A percentile compares a stretch with the other conserved stretches of the same genome.
Conservation (phyloP, 495 filamentous ascomycete genomes). For the Penicillium cosmopolitanum region DNA sequence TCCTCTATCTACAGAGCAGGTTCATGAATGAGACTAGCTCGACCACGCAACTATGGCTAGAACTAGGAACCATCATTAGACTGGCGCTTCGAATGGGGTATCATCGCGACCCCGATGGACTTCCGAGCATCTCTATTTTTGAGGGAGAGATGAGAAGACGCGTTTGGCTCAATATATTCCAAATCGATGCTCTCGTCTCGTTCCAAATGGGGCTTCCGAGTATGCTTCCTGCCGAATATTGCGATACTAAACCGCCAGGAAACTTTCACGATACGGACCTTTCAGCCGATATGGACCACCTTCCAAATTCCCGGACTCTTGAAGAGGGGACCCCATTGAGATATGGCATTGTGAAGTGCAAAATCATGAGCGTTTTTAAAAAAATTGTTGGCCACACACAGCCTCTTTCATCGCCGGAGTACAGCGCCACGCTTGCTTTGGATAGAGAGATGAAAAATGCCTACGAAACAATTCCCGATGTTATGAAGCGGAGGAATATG, state of each 20-base stretch:
- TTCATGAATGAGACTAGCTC: slow-evolving; percentile 47
- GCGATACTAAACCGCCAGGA: slow-evolving; percentile 47
- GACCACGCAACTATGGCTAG: slow-evolving; percentile 51
- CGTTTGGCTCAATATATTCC: slow-evolving; percentile 33
- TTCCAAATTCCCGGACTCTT: slow-evolving; percentile 47
- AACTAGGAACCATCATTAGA: slow-evolving; percentile 49
- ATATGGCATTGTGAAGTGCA: slow-evolving; percentile 52
- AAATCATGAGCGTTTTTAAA: slow-evolving; percentile 41
- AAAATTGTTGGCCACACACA: slow-evolving; percentile 40
- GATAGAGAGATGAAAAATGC: slow-evolving; percentile 36
- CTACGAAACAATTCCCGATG: slow-evolving; percentile 18
- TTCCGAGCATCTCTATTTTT: slow-evolving; percentile 28
- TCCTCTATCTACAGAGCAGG: slow-evolving; percentile 50
- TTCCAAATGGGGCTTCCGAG: slow-evolving; percentile 59
- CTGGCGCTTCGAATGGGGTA: slow-evolving; percentile 60
- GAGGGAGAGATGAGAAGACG: slow-evolving; percentile 42
- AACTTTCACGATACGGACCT: slow-evolving; percentile 58
- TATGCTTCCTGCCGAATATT: slow-evolving; percentile 51
- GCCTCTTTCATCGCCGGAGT: slow-evolving; percentile 25
- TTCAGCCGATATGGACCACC: slow-evolving; percentile 38
- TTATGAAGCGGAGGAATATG: slow-evolving; percentile 12
- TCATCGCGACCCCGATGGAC: slow-evolving; percentile 49
- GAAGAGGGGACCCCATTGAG: slow-evolving; percentile 51
- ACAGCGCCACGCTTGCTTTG: slow-evolving; percentile 37
- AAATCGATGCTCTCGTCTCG: slow-evolving; percentile 36